Percentiles rank a stretch among this genome's conserved stretches.
Conservation (phyloP, 1,284 basidiomycete species). For the Ganoderma sinense region DNA sequence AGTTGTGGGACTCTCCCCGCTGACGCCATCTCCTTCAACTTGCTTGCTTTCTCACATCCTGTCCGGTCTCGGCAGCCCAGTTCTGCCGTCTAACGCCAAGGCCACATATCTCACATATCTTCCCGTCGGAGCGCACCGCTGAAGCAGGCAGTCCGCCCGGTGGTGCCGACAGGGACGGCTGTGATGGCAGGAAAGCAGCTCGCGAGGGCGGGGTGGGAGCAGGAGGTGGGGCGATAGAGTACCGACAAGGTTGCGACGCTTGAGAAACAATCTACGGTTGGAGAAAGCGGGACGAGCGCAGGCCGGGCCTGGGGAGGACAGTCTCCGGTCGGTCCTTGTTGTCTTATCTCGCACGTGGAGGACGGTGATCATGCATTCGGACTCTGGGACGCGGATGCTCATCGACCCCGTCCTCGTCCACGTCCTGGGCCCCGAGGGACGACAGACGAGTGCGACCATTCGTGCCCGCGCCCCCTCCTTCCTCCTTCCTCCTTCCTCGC, state of each 20-base stretch:
- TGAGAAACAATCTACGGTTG: conserved; percentile 1
- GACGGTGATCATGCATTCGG: neutral
- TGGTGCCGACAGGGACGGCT: neutral
- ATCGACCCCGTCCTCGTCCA: no score
- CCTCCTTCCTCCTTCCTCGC: neutral
- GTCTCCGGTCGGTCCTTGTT: conserved; percentile 4
- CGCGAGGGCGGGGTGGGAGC: neutral
- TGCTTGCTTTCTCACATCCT: neutral
- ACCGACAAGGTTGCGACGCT: conserved; percentile 8
- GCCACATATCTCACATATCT: neutral
- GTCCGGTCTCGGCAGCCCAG: neutral
- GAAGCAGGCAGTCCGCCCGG: neutral
- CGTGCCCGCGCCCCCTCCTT: no score
- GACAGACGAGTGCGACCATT: neutral
- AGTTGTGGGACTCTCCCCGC: neutral
- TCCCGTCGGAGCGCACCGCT: neutral
- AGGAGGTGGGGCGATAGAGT: neutral
- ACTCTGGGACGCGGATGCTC: neutral
- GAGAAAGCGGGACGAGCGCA: neutral
- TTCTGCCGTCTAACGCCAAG: no score
- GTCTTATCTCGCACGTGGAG: conserved; percentile 9
- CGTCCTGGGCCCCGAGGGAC: no score
- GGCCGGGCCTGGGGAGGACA: neutral
- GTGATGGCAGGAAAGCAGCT: neutral
- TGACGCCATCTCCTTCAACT: neutral